Evolutionary conservation across 1,139 yeast genomes (phyloP), one percentile per base, ranked within the genome.

Genomic region (Geotrichum histeridarum): DNA sequence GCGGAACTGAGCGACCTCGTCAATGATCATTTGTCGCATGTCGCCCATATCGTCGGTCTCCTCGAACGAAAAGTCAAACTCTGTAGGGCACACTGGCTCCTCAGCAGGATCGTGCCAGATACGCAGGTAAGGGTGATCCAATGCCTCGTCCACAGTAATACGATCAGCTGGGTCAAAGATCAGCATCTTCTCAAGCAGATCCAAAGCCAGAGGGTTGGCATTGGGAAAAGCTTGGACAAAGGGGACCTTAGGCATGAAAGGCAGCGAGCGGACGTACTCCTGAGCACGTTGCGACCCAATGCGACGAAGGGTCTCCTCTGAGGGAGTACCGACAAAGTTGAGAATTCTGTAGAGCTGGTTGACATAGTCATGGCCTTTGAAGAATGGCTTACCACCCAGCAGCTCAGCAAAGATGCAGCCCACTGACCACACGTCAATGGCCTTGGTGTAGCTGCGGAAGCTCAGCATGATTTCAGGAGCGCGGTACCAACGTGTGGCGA

Each of bases 21-120:
- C 84, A 33, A 88, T 70, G 42, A 93, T 88, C 79, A 89, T 80
- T 60, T 79, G 76, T 63, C 82, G 82, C 87, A 93, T 86, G 30
- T 79, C 73, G 12, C 80, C 86, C 68, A 88, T 76, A 61, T 90
- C 96, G 59, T 89, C 90, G 41, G 86, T 86, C 12, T 81, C 84
- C 72, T 93, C 99, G 69, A 93, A 93, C 4, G 88, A 77, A 67
- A 93, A 93, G 67, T 93, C 96, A 70, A 93, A 91, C 64, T 86
- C 85, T 2, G 80, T 75, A 52, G 83, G 83, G 69, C 97, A 90
- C 48, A 78, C 83, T 3, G 96, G 96, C 69, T 93, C 99, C 67
- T 93, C 99, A 35, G 82, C 80, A 2, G 97, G 96, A 67, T 93
- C 99, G 68, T 91, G 98, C 99, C 99, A 93, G 38, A 93, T 84